phyloP scores from a whole-genome alignment of 805 yeast species.

The Hanseniaspora vineae region DNA sequence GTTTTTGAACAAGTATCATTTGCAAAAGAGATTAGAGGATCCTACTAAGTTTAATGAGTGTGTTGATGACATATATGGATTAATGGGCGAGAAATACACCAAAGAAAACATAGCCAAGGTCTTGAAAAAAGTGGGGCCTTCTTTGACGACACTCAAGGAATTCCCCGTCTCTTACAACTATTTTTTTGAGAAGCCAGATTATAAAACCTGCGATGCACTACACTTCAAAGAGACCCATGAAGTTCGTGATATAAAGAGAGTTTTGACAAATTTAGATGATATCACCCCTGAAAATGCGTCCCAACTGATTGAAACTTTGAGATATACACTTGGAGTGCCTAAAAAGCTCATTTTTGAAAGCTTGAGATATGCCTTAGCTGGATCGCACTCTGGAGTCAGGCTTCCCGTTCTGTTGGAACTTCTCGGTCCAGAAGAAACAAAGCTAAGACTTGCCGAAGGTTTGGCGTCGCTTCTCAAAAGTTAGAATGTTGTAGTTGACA shows the following conservation, averaged over 20 bases:
- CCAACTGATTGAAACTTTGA: conserved; percentile 1
- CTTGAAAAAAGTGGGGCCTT: conserved; percentile 32
- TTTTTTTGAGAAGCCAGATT: conserved; percentile 29
- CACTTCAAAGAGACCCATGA: conserved; percentile 19
- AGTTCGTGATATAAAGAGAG: conserved; percentile 2
- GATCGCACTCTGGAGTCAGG: conserved; percentile 56
- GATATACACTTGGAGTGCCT: conserved; percentile 6
- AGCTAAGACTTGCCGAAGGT: conserved; percentile 17
- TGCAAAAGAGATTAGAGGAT: conserved; percentile 31
- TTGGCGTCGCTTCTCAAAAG: conserved; percentile 3
- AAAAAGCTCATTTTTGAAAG: conserved; percentile 38
- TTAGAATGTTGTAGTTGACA: too few species aligned
- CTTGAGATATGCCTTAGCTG: conserved; percentile 57
- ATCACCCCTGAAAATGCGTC: too few species aligned
- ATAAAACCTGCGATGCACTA: conserved; percentile 16
- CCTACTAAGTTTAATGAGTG: conserved; percentile 24
- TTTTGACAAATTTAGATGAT: conserved; percentile 8
- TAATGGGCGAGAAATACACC: conserved; percentile 10
- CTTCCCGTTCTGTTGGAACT: conserved; percentile 44
- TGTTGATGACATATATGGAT: conserved; percentile 20
- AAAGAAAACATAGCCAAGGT: conserved; percentile 27
- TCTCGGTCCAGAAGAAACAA: conserved; percentile 34
- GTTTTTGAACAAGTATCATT: conserved; percentile 65
- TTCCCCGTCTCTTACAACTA: conserved; percentile 35
- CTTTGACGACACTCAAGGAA: conserved; percentile 42